Base-by-base conservation (phyloP, 1,139 yeast genomes). In the Nakaseomyces bracarensis region DNA sequence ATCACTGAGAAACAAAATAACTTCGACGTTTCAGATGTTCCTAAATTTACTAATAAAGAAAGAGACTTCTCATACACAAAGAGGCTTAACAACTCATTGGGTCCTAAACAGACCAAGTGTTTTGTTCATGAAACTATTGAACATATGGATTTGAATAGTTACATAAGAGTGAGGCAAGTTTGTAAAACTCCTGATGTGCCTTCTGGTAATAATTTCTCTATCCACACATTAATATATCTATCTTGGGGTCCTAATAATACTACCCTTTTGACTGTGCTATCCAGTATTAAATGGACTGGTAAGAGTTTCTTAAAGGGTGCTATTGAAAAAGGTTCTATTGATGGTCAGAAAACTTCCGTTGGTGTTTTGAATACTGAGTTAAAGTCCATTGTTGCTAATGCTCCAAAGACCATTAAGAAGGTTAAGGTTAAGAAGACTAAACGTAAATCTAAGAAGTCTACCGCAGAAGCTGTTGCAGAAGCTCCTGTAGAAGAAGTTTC, bases 131-230 rank as follows among this genome's bases (percentile, higher is more conserved):
- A 93, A 53, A 71, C 74, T 5, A 64, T 85, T 38, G 79, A 81
- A 46, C 70, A 72, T 37, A 76, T 71, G 63, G 85, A 85, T 56
- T 63, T 79, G 38, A 74, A 78, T 10, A 66, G 71, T 25, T 68
- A 65, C 46, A 72, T 82, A 33, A 65, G 74, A 28, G 80, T 85
- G 2, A 72, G 75, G 30, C 89, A 83, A 52, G 60, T 72, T 1
- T 83, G 95, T 0, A 71, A 71, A 19, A 83, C 96, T 0, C 98
- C 97, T 0, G 97, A 91, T 64, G 97, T 93, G 8, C 99, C 99
- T 1, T 82, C 87, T 44, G 99, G 99, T 4, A 75, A 74, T 52
- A 72, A 85, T 1, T 93, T 93, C 61, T 71, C 77, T 42, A 82
- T 89, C 7, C 73, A 75, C 43, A 82, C 96, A 0, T 73, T 76